Evolutionary conservation across 306 rosid species (phyloP).

Genomic region (Medicago arabica): DNA sequence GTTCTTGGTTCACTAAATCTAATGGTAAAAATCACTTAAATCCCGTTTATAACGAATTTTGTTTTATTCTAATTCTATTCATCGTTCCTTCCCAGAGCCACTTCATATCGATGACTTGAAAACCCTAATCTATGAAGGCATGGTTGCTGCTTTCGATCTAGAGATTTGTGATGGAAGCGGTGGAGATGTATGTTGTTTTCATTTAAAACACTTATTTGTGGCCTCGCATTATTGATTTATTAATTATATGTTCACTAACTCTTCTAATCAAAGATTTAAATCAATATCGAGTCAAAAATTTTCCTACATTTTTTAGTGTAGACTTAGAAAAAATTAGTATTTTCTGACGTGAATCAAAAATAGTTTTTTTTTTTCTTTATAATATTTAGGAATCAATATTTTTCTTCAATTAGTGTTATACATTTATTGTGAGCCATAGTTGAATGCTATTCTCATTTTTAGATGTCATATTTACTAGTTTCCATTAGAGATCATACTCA

Average conservation of each 20-base stretch:
- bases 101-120: conserved; percentile 76
- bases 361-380: too few relatives aligned
- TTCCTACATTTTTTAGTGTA: too few relatives aligned
- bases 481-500: too few relatives aligned
- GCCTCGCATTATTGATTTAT: neutral
- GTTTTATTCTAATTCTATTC: conserved; percentile 1
- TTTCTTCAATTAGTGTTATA: too few relatives aligned
- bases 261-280: neutral
- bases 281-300: too few relatives aligned
- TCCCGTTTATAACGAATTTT: neutral
- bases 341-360: too few relatives aligned
- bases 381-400: too few relatives aligned
- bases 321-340: too few relatives aligned
- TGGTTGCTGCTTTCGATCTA: conserved; percentile 34
- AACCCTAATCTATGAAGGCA: conserved; percentile 51
- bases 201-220: neutral
- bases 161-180: neutral
- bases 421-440: too few relatives aligned
- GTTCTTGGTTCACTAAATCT: too few relatives aligned
- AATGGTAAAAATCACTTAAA: conserved; percentile 30
- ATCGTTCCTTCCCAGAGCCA: conserved; percentile 45
- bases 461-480: too few relatives aligned
- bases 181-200: neutral
- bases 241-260: conserved; percentile 2
- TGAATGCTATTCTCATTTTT: too few relatives aligned